These are phyloP conservation scores for Chaetoscypha palmicola DNA, from an alignment of 2,329 filamentous ascomycete genomes.

Conservation along the genomic window DNA sequence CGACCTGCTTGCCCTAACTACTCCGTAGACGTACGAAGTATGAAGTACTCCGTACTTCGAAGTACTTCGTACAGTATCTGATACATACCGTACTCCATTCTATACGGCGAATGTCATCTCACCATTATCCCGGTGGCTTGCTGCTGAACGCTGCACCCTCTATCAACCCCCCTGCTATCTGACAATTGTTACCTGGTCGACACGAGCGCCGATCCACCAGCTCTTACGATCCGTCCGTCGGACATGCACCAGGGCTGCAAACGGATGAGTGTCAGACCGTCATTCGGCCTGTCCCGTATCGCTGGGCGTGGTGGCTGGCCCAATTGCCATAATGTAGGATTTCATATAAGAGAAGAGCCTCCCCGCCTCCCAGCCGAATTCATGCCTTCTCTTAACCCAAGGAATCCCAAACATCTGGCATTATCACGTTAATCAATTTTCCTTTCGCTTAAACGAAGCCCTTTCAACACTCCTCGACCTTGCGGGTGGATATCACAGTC, in stretches of 20 bases:
- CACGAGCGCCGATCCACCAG: neutral
- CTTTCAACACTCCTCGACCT: neutral
- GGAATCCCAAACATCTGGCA: too few species aligned
- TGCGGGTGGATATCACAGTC: neutral
- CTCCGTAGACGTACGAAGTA: neutral
- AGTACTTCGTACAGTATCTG: too few species aligned
- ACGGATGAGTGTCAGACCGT: neutral
- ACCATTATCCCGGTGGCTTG: too few species aligned
- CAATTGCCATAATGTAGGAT: neutral
- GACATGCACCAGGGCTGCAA: neutral
- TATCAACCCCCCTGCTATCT: neutral
- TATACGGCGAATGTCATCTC: too few species aligned
- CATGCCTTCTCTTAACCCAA: neutral
- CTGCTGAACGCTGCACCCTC: too few species aligned
- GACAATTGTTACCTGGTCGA: neutral
- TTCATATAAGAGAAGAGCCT: neutral
- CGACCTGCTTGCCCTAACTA: neutral
- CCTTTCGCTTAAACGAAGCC: neutral
- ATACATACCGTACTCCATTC: too few species aligned
- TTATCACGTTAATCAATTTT: neutral
- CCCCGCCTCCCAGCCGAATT: neutral
- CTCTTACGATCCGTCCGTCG: too few species aligned
- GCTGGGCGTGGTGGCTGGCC: neutral
- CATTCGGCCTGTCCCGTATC: neutral
- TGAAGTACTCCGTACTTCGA: neutral